Evolutionary conservation across 1,284 basidiomycete genomes (phyloP).

Genomic region (Leucoagaricus sp.): DNA sequence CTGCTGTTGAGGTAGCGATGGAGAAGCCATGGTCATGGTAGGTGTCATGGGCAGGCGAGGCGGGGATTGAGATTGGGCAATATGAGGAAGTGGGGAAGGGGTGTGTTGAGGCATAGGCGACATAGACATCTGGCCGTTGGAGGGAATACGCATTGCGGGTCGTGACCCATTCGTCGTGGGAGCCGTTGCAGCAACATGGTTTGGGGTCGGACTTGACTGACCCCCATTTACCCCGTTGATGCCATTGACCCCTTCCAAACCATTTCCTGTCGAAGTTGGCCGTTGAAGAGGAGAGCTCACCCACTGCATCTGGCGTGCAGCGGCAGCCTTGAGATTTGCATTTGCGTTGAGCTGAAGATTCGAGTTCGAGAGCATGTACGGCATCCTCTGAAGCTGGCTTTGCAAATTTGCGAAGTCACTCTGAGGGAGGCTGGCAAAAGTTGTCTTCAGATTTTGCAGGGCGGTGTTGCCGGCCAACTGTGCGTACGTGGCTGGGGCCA

Average conservation of each 20-base stretch:
- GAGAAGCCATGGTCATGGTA: slow-evolving; percentile 55
- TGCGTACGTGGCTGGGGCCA: slow-evolving; percentile 29
- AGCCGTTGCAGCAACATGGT: slow-evolving; percentile 42
- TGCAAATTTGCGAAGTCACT: slow-evolving; percentile 40
- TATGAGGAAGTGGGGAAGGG: slow-evolving; percentile 48
- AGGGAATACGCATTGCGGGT: slow-evolving; percentile 39
- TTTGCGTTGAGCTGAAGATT: slow-evolving; percentile 29
- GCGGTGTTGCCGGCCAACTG: slow-evolving; percentile 26
- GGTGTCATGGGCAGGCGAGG: slow-evolving; percentile 56
- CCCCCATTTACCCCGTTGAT: slow-evolving; percentile 34
- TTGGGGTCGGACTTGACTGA: slow-evolving; percentile 36
- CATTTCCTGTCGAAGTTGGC: slow-evolving; percentile 32
- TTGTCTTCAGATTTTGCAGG: slow-evolving; percentile 54
- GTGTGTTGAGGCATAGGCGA: slow-evolving; percentile 58
- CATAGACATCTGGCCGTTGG: slow-evolving; percentile 44
- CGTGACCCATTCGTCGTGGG: slow-evolving; percentile 59
- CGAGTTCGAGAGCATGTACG: slow-evolving; percentile 28
- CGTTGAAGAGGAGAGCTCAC: slow-evolving; percentile 35
- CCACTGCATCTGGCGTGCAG: slow-evolving; percentile 34
- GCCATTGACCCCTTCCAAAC: slow-evolving; percentile 25
- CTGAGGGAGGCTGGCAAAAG: slow-evolving; percentile 41
- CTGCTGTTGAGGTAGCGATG: slow-evolving; percentile 66
- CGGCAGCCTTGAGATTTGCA: slow-evolving; percentile 35
- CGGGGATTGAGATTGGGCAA: slow-evolving; percentile 55
- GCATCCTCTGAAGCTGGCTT: slow-evolving; percentile 20